phyloP scores from a whole-genome alignment of 352 stramenopile species.

The Phytophthora chlamydospora region DNA sequence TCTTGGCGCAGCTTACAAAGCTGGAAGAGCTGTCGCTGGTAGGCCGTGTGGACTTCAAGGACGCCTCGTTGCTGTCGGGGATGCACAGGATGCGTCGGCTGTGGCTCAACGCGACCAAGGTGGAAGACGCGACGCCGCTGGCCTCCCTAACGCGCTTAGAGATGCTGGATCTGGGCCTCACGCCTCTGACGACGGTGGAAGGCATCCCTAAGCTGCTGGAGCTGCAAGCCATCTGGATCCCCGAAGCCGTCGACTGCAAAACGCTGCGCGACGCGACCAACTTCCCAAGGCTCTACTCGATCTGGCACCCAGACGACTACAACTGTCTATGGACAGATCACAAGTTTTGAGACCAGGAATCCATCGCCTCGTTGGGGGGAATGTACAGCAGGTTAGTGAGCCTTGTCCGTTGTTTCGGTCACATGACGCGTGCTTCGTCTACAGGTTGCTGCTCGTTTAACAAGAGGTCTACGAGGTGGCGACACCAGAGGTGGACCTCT shows the following conservation, averaged over 20 bases:
- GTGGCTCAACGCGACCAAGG: conserved; percentile 59
- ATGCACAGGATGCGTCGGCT: conserved; percentile 50
- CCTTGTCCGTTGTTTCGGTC: too few relatives aligned
- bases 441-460: background rate
- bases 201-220: conserved; percentile 37
- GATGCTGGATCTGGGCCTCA: conserved; percentile 57
- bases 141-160: conserved; percentile 41
- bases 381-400: conserved; percentile 7
- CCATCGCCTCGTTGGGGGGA: background rate
- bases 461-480: conserved; percentile 1
- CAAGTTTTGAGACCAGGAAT: conserved; percentile 36
- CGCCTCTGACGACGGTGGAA: conserved; percentile 47
- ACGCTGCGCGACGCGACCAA: conserved; percentile 44
- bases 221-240: conserved; percentile 60
- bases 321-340: conserved; percentile 73
- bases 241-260: conserved; percentile 46
- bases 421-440: background rate
- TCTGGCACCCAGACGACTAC: conserved; percentile 72
- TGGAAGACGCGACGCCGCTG: conserved; percentile 45
- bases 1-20: conserved; percentile 40
- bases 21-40: conserved; percentile 56
- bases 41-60: conserved; percentile 69
- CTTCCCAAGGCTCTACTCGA: conserved; percentile 52
- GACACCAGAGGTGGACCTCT: conserved; percentile 6
- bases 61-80: conserved; percentile 40